These are phyloP conservation scores for Pichia californica DNA, from an alignment of 805 yeast genomes.

Conservation along the genomic window DNA sequence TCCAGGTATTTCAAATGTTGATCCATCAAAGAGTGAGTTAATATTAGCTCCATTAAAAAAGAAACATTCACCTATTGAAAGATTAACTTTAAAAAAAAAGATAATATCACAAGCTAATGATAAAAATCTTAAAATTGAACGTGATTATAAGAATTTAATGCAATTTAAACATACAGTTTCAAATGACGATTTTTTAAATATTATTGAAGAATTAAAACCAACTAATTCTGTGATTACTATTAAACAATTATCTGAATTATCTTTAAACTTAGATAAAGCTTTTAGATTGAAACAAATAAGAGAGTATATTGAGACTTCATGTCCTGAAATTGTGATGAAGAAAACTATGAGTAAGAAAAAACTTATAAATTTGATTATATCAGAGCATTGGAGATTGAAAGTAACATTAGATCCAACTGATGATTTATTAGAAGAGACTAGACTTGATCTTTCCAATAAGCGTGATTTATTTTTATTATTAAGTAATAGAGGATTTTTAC, in stretches of 20 bases:
- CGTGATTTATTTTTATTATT: constrained; percentile 29
- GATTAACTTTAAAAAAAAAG: constrained; percentile 11
- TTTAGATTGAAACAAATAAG: constrained; percentile 21
- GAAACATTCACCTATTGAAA: constrained; percentile 18
- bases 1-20: not conserved
- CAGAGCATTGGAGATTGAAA: constrained; percentile 23
- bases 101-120: not conserved
- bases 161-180: constrained; percentile 23
- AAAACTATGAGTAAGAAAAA: constrained; percentile 15
- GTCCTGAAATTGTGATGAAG: constrained; percentile 3
- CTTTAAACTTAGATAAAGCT: constrained; percentile 12
- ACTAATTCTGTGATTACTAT: constrained; percentile 15
- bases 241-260: constrained; percentile 17
- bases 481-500: constrained; percentile 27
- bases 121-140: constrained; percentile 16
- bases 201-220: constrained; percentile 27
- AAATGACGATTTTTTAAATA: constrained; percentile 18
- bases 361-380: constrained; percentile 19
- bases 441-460: constrained; percentile 23
- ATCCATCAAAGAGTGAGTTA: constrained; percentile 16
- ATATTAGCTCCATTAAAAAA: constrained; percentile 23
- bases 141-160: constrained; percentile 25
- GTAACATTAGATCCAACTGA: constrained; percentile 10
- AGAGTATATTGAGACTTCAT: constrained; percentile 14
- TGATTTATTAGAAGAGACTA: constrained; percentile 12